Evolutionary conservation across 2,329 filamentous ascomycete genomes (phyloP).

Genomic region (Eurotiales sp.): DNA sequence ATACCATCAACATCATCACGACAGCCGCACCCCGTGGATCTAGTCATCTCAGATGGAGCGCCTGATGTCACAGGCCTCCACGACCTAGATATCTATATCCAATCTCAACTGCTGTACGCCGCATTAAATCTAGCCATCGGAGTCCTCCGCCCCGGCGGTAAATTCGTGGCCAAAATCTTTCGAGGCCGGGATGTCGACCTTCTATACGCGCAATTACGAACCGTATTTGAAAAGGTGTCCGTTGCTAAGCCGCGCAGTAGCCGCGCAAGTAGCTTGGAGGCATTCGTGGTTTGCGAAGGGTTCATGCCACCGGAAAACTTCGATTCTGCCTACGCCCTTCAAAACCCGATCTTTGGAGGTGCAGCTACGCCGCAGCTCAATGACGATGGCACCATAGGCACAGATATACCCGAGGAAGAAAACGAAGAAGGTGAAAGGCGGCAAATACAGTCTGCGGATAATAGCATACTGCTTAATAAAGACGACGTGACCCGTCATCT

Average conservation of each 20-base stretch:
- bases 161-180: conserved; percentile 98
- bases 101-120: conserved; percentile 90
- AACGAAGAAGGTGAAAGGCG: conserved; percentile 38
- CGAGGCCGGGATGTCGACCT: conserved; percentile 91
- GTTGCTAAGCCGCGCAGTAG: conserved; percentile 93
- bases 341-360: conserved; percentile 40
- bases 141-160: conserved; percentile 86
- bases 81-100: conserved; percentile 96
- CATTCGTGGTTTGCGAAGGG: conserved; percentile 91
- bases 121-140: conserved; percentile 91
- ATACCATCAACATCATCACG: conserved; percentile 36
- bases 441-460: conserved; percentile 7
- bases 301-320: conserved; percentile 65
- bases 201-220: conserved; percentile 86
- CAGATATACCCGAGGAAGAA: conserved; percentile 34
- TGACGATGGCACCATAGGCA: conserved; percentile 29
- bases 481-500: conserved; percentile 23
- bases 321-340: conserved; percentile 26
- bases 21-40: conserved; percentile 75
- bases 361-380: conserved; percentile 27
- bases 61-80: conserved; percentile 96
- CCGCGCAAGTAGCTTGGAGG: conserved; percentile 93
- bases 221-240: conserved; percentile 81
- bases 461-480: neutral
- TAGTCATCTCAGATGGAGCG: conserved; percentile 92